Evolutionary conservation across 495 filamentous ascomycete genomes (phyloP), one percentile per base, ranked within the genome.

Genomic region (Neurospora terricola): DNA sequence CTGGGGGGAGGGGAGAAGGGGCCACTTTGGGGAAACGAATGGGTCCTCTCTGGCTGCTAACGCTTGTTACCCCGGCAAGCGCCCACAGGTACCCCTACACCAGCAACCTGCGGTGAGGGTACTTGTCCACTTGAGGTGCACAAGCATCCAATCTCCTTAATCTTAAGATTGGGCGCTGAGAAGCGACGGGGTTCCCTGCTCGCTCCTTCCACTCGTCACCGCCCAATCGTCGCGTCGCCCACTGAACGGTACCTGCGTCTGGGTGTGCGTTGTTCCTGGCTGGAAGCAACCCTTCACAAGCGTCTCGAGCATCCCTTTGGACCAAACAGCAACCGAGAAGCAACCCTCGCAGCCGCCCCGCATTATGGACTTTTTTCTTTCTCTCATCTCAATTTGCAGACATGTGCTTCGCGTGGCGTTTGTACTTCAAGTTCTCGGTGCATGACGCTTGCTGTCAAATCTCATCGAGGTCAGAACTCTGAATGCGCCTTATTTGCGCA

Each of bases 61-160:
- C 75, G 70, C 27, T 62, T 62, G 54, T 34, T 62, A 62, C 54
- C 54, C 54, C 42, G 69, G 54, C 71, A 40, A 43, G 48, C 45
- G 70, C 43, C 18, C 27, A 70, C 14, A 76, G 40, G 76, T 78
- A 76, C 75, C 73, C n/a, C 34, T 23, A 42, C 69, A 69, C 71
- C 75, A 30, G 54, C 69, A 36, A 39, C 34, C 48, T 38, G 78
- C 71, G 48, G 73, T 43, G 21, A 72, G 38, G 74, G 72, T 76
- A 75, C 77, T 30, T 76, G 34, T 38, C 37, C 14, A 42, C 27
- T 45, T 40, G 42, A 69, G 71, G 68, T 23, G 27, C 59, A 74
- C 77, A 76, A 71, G 45, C 71, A 72, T 71, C 39, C 10, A 70
- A 37, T 77, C 77, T 78, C 77, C 77, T 81, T 80, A 80, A 81